Evolutionary conservation across 1,284 basidiomycete genomes (phyloP).

Genomic region (Peniophora sp.): DNA sequence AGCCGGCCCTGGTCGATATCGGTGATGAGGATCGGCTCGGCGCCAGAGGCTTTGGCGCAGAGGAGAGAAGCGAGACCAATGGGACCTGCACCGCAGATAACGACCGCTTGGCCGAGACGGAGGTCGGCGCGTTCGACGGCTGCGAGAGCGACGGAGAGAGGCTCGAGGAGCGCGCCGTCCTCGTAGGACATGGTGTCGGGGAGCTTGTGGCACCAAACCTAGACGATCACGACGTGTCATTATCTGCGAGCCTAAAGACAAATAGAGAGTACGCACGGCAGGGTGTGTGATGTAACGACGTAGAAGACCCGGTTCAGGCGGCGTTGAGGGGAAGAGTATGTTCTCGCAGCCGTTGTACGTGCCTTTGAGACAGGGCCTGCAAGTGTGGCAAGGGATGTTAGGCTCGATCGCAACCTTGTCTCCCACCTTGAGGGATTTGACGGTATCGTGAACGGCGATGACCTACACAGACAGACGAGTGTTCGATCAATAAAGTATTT

Average conservation of each 20-base stretch:
- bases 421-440: conserved; percentile 24
- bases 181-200: conserved; percentile 53
- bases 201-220: conserved; percentile 56
- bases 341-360: conserved; percentile 49
- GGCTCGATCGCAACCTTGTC: conserved; percentile 62
- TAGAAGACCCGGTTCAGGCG: conserved; percentile 47
- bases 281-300: conserved; percentile 30
- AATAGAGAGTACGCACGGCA: too few species aligned
- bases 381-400: conserved; percentile 54
- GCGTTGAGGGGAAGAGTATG: conserved; percentile 61
- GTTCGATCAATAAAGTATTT: too few species aligned
- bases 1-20: conserved; percentile 78
- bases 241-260: too few species aligned
- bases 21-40: conserved; percentile 69
- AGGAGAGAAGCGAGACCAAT: conserved; percentile 79
- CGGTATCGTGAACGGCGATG: conserved; percentile 7
- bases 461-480: too few species aligned
- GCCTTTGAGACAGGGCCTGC: conserved; percentile 51
- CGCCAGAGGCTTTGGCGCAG: conserved; percentile 75
- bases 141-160: conserved; percentile 53
- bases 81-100: conserved; percentile 74
- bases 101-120: conserved; percentile 46
- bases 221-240: too few species aligned
- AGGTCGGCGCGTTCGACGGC: conserved; percentile 54
- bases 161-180: conserved; percentile 57